Conservation (phyloP, 2,329 filamentous ascomycete genomes). For the Phyllosticta citribraziliensis region DNA sequence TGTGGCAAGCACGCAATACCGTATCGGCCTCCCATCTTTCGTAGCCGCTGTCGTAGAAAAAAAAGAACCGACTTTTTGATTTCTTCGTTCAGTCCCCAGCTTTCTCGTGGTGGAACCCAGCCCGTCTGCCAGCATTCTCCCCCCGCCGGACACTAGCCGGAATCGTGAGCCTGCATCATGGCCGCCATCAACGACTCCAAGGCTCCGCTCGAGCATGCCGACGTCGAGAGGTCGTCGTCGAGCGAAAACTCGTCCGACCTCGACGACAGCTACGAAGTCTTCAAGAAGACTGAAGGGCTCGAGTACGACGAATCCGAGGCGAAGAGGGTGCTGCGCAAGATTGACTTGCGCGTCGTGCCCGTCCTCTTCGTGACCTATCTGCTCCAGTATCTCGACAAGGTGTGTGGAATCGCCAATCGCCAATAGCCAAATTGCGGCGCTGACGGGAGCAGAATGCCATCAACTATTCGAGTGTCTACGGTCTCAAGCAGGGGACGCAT, state of each 20-base stretch:
- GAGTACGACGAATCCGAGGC: constrained; percentile 18
- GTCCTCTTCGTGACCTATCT: constrained; percentile 28
- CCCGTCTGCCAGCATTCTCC: not conserved
- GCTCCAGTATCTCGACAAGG: constrained; percentile 33
- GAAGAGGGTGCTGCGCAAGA: constrained; percentile 21
- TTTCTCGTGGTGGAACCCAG: not conserved
- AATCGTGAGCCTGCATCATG: not conserved
- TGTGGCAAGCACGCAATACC: constrained; percentile 9
- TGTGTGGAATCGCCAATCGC: constrained; percentile 18
- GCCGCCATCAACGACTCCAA: not conserved
- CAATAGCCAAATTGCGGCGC: not conserved
- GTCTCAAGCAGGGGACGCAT: constrained; percentile 38
- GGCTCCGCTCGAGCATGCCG: not conserved
- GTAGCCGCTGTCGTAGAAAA: not conserved
- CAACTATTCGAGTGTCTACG: constrained; percentile 43
- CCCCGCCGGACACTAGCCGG: not conserved
- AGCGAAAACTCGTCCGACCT: constrained; percentile 9
- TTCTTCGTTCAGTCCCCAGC: not conserved
- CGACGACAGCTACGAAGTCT: constrained; percentile 24
- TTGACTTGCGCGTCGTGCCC: constrained; percentile 22
- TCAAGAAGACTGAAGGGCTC: constrained; percentile 19
- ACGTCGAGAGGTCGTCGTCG: not conserved
- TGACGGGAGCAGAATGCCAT: constrained; percentile 28
- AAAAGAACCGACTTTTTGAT: not conserved
- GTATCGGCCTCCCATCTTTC: not conserved